These are phyloP conservation scores for Fusarium cicatricum DNA, from an alignment of 2,329 filamentous ascomycete genomes.

Conservation along the genomic window DNA sequence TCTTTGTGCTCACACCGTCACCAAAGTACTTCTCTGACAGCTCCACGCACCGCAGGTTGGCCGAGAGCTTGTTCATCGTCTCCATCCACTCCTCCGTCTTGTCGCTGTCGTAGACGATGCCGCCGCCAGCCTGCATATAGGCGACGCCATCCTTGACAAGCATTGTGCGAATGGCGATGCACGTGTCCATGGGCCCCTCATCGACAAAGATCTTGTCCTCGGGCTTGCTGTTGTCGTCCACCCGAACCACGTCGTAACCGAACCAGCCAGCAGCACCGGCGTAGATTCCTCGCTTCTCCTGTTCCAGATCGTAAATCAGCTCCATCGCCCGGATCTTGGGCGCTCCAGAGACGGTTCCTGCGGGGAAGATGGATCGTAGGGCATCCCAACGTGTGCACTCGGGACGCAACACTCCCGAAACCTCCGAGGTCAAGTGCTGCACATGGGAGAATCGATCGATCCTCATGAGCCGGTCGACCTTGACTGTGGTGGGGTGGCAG, in stretches of 20 bases:
- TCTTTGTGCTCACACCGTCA: conserved; percentile 37
- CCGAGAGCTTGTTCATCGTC: conserved; percentile 87
- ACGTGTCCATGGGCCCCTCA: conserved; percentile 92
- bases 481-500: conserved; percentile 87
- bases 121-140: conserved; percentile 89
- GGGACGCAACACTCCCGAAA: conserved; percentile 85
- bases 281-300: conserved; percentile 94
- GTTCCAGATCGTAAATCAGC: conserved; percentile 91
- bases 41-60: conserved; percentile 43
- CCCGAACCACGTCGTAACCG: conserved; percentile 79
- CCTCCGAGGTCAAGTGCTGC: conserved; percentile 95
- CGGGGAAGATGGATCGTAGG: conserved; percentile 95
- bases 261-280: conserved; percentile 98
- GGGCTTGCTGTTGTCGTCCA: conserved; percentile 60
- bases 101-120: conserved; percentile 94
- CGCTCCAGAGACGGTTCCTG: conserved; percentile 92
- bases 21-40: conserved; percentile 41
- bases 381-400: conserved; percentile 93
- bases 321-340: conserved; percentile 98
- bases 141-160: conserved; percentile 88
- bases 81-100: conserved; percentile 95
- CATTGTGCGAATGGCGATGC: conserved; percentile 87
- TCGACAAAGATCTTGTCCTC: conserved; percentile 44
- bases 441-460: conserved; percentile 96
- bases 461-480: conserved; percentile 93